These are phyloP conservation scores for Phyllosticta citrichinensis DNA, from an alignment of 2,329 filamentous ascomycete genomes.

Conservation along the genomic window DNA sequence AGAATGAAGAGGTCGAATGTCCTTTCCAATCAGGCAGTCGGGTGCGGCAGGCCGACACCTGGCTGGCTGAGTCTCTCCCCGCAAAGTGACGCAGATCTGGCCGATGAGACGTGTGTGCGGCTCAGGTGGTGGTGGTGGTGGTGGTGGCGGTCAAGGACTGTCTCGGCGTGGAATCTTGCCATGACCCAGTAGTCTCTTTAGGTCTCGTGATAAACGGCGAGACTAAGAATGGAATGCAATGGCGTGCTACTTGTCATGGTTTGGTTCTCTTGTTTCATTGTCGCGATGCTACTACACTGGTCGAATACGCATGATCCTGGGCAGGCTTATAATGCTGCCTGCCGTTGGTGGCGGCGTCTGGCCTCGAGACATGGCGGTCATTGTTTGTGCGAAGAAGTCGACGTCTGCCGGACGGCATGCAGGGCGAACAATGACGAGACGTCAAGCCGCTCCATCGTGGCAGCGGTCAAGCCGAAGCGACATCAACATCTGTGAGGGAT, in stretches of 20 bases:
- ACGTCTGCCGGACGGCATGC: too few relatives aligned
- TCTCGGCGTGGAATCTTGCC: not conserved
- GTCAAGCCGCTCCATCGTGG: not conserved
- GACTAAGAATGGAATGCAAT: not conserved
- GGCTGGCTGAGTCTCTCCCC: not conserved
- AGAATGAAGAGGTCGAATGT: not conserved
- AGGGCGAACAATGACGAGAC: not conserved
- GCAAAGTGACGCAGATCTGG: not conserved
- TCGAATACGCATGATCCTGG: not conserved
- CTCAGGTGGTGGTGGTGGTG: not conserved
- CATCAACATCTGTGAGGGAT: not conserved
- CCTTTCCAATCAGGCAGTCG: not conserved
- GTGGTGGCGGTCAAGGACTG: not conserved
- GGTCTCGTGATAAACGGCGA: not conserved
- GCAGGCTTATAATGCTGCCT: not conserved
- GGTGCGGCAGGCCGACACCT: not conserved
- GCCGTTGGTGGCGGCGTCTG: too few relatives aligned
- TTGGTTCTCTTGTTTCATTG: not conserved
- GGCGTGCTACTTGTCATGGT: not conserved
- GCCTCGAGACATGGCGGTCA: not conserved
- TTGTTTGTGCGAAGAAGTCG: not conserved
- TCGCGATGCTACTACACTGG: not conserved
- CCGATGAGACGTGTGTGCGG: not conserved
- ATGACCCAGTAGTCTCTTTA: not conserved
- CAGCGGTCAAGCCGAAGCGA: not conserved